Evolutionary conservation across 2,329 filamentous ascomycete genomes (phyloP).

Genomic region (Xylariaceae sp.): DNA sequence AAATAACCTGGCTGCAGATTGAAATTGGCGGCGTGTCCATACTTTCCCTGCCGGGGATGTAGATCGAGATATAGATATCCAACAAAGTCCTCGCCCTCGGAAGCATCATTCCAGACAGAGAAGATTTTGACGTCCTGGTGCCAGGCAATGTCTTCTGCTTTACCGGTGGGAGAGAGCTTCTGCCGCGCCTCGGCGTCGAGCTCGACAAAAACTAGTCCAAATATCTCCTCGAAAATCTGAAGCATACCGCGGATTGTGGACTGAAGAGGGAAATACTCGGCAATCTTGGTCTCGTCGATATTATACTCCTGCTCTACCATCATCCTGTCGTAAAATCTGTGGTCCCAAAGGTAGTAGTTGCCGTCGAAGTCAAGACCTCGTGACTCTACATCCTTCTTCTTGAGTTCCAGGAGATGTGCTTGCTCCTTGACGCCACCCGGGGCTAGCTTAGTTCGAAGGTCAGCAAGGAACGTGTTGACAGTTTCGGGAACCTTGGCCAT

Average conservation of each 20-base stretch:
- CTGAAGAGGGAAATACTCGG: slow-evolving; percentile 78
- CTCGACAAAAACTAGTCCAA: slow-evolving; percentile 75
- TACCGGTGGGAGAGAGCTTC: slow-evolving; percentile 61
- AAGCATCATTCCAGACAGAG: slow-evolving; percentile 75
- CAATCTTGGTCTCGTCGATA: slow-evolving; percentile 74
- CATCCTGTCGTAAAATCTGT: slow-evolving; percentile 73
- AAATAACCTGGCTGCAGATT: slow-evolving; percentile 71
- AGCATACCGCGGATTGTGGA: slow-evolving; percentile 75
- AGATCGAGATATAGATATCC: slow-evolving; percentile 82
- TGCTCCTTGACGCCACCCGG: slow-evolving; percentile 69
- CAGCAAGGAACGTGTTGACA: slow-evolving; percentile 68
- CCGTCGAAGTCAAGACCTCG: slow-evolving; percentile 58
- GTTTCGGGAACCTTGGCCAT: slow-evolving; percentile 76
- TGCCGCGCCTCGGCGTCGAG: slow-evolving; percentile 63
- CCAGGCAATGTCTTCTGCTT: slow-evolving; percentile 71
- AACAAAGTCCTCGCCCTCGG: slow-evolving; percentile 67
- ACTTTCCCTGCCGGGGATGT: slow-evolving; percentile 76
- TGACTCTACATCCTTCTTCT: slow-evolving; percentile 63
- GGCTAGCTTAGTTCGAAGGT: slow-evolving; percentile 63
- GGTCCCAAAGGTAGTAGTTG: slow-evolving; percentile 79
- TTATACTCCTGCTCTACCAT: slow-evolving; percentile 78
- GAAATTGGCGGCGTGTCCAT: slow-evolving; percentile 83
- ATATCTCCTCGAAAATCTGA: slow-evolving; percentile 76
- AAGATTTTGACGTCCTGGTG: slow-evolving; percentile 80
- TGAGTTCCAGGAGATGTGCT: slow-evolving; percentile 65